Evolutionary conservation across 371 early-diverging fungal genomes (phyloP), one percentile per base, ranked within the genome.

Genomic region (Syncephalis fuscata): DNA sequence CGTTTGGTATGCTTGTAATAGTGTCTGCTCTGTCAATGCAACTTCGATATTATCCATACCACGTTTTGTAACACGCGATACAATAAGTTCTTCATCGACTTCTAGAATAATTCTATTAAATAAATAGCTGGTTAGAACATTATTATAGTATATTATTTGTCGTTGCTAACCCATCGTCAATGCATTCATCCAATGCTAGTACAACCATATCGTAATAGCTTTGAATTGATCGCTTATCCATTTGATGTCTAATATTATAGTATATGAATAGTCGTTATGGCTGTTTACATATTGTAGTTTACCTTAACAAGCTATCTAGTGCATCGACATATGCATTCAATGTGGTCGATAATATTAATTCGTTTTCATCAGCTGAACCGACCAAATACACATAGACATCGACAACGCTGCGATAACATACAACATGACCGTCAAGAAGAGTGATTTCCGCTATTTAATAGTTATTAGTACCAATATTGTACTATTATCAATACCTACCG

Each of bases 331-430:
- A 84, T 19, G 82, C 80, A 43, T 75, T 77, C 56, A 94, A 65
- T 55, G 84, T 80, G 40, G 74, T 68, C 41, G 70, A 56, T 37
- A 94, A 72, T 59, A 94, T 73, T 42, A 93, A 63, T 65, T 96
- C 97, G 65, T 96, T 96, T 63, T 94, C 93, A 51, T 94, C 92
- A 21, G 74, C 67, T 22, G 82, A 77, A 15, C 92, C 94, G 26
- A 96, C 80, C 40, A 94, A 70, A 58, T 91, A 92, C 51, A 96
- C 77, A 54, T 83, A 82, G 39, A 88, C 76, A 54, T 94, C 95
- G 51, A 83, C 76, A 40, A 76, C 70, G 56, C 76, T 76, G 43
- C 82, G 80, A 69, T 86, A 92, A 3, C 91, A 66, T 23, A 92
- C 84, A 7, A 92, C 76, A 48, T 87, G 86, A 42, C 83, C 82